Percentiles rank a stretch among this genome's conserved stretches.
These are phyloP conservation scores for Trematosphaeria pertusa DNA, from an alignment of 2,329 filamentous ascomycete genomes.

Conservation along the genomic window DNA sequence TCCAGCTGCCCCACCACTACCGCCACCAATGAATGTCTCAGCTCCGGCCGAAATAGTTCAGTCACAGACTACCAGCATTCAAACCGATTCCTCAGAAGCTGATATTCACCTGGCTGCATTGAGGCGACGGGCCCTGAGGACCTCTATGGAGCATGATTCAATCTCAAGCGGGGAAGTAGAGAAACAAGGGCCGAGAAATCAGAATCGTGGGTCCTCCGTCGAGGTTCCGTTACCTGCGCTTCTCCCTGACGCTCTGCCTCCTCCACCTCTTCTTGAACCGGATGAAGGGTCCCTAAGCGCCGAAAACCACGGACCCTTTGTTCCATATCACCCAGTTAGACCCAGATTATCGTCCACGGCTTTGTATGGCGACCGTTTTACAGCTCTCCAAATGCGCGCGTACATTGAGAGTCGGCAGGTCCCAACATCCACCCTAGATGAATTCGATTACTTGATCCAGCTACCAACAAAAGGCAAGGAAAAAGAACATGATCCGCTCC, in stretches of 20 bases:
- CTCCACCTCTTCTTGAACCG: neutral
- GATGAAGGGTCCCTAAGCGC: too few species aligned
- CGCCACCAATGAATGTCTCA: too few species aligned
- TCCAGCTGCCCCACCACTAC: too few species aligned
- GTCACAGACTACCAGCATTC: too few species aligned
- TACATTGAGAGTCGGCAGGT: conserved; percentile 14
- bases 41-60: too few species aligned
- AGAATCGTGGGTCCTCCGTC: too few species aligned
- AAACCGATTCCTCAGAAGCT: too few species aligned
- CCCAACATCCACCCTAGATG: conserved; percentile 16
- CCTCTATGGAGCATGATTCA: neutral
- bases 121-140: neutral
- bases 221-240: too few species aligned
- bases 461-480: conserved; percentile 15
- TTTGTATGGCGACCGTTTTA: conserved; percentile 3
- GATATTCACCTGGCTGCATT: neutral
- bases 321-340: conserved; percentile 16
- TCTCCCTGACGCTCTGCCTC: neutral
- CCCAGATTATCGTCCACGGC: conserved; percentile 11
- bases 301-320: conserved; percentile 18
- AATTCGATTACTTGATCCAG: conserved; percentile 17
- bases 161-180: too few species aligned
- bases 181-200: too few species aligned
- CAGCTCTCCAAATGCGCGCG: conserved; percentile 1
- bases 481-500: conserved; percentile 11